Percentiles rank a stretch among this genome's conserved stretches.
These are phyloP conservation scores for Dioscorea zingiberensis DNA, from an alignment of 106 monocot species.

Conservation along the genomic window DNA sequence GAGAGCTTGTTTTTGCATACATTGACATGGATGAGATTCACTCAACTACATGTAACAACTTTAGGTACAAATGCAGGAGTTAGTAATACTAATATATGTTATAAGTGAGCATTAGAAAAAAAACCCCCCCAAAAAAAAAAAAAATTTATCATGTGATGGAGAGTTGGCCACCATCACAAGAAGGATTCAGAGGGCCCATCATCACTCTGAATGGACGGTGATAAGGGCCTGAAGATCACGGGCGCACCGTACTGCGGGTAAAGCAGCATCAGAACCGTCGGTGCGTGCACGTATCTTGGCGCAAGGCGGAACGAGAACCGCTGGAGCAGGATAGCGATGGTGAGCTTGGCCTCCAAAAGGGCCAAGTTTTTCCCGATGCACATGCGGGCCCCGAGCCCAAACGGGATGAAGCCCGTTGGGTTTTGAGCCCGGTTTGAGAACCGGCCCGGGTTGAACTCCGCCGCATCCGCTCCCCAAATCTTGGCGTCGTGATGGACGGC, in stretches of 20 bases:
- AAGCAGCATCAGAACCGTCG: conserved; percentile 60
- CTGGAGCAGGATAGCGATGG: conserved; percentile 51
- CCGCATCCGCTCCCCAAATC: conserved; percentile 44
- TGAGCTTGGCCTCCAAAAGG: conserved; percentile 55
- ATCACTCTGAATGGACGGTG: conserved; percentile 1
- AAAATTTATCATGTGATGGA: too few relatives aligned
- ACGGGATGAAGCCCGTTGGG: conserved; percentile 62
- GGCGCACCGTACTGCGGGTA: conserved; percentile 65
- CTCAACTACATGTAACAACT: too few relatives aligned
- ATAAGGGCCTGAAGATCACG: conserved; percentile 26
- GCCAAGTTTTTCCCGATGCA: conserved; percentile 79
- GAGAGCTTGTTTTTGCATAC: too few relatives aligned
- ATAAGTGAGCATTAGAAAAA: too few relatives aligned
- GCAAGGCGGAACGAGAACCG: conserved; percentile 53
- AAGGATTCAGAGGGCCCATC: neutral
- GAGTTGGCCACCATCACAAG: neutral
- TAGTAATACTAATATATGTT: too few relatives aligned
- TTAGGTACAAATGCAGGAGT: too few relatives aligned
- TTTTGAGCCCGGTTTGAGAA: conserved; percentile 26
- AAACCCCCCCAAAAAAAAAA: too few relatives aligned
- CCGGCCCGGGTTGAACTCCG: conserved; percentile 45
- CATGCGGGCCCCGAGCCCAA: conserved; percentile 65
- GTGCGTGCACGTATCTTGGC: conserved; percentile 55
- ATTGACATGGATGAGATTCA: too few relatives aligned
- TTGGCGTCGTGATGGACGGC: conserved; percentile 54